Evolutionary conservation across 108 stramenopile genomes (phyloP), one percentile per base, ranked within the genome.

Genomic region (Parietichytrium sp.): DNA sequence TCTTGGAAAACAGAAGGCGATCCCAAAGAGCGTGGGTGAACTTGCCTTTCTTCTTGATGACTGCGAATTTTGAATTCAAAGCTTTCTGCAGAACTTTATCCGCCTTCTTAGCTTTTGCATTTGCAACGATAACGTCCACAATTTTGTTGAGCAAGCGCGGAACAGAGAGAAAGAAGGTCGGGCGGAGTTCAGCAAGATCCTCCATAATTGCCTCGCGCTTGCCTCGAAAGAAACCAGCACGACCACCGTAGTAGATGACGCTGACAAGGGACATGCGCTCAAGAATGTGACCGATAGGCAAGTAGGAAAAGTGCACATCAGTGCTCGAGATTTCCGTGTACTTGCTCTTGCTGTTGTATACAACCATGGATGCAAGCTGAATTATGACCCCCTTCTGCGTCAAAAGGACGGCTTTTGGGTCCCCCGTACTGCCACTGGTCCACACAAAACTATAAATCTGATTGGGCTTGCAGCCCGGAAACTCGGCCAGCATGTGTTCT

Each of bases 241-340:
- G 90, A 27, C 89, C 94, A 10, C 95, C 95, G 25, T 51, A 54
- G 12, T 82, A 49, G 51, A 94, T 86, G 26, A 93, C 82, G 80
- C 89, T 90, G 48, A 77, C 55, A 26, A 86, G 51, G 38, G 95
- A 86, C 31, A 90, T 84, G 12, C 95, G 89, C 88, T 97, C 97
- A 85, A 96, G 96, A 61, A 97, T 95, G 87, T 98, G 97, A 3
- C 96, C 93, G 47, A 96, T 84, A 12, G 97, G 97, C 42, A 98
- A 88, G 87, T 96, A 98, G 27, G 93, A 93, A 42, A 98, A 80
- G 87, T 97, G 95, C 6, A 94, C 90, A 85, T 98, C 96, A 31
- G 29, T 47, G 1, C 7, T 16, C 29, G 61, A 84, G 13, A 81
- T 77, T 3, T 82, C 36, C 18, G 83, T 2, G n/a, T n/a, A n/a